Evolutionary conservation across 1,139 yeast species (phyloP).

Genomic region (Blastobotrys petasosporus): DNA sequence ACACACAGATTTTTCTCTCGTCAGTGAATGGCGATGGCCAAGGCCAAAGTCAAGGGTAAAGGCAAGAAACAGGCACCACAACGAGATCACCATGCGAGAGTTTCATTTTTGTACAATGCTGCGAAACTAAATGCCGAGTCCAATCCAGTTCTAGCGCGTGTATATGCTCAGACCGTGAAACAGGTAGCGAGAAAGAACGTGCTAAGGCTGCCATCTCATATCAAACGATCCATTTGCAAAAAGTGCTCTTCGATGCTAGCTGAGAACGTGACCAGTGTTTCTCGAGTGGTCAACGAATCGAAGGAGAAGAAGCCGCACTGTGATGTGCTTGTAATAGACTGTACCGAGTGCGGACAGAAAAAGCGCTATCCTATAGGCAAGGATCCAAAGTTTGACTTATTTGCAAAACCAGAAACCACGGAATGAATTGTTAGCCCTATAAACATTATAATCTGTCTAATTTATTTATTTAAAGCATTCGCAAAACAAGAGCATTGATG

Average conservation of each 20-base stretch:
- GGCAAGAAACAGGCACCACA: conserved; percentile 38
- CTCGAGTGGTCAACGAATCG: conserved; percentile 30
- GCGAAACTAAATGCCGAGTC: conserved; percentile 29
- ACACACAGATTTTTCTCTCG: background rate
- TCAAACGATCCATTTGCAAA: conserved; percentile 61
- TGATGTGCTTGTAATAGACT: conserved; percentile 32
- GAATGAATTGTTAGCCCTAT: background rate
- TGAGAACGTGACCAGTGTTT: conserved; percentile 42
- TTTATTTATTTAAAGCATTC: conserved; percentile 9
- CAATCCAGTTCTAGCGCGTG: conserved; percentile 39
- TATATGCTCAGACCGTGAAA: conserved; percentile 36
- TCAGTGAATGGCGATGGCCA: background rate
- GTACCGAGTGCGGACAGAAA: conserved; percentile 34
- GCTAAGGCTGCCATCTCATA: conserved; percentile 50
- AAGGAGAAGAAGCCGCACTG: conserved; percentile 24
- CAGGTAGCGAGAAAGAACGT: conserved; percentile 58
- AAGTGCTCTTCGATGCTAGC: conserved; percentile 45
- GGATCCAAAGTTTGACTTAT: conserved; percentile 31
- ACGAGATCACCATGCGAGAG: conserved; percentile 53
- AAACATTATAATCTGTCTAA: background rate
- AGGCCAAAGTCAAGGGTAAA: background rate
- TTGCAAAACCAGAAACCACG: conserved; percentile 9
- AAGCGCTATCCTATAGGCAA: conserved; percentile 40
- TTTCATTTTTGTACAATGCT: conserved; percentile 52
- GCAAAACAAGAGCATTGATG: conserved; percentile 95